A percentile compares a stretch with the other conserved stretches of the same genome.
Conservation (phyloP, 139 green algal species). For the Haematococcus lacustris region DNA sequence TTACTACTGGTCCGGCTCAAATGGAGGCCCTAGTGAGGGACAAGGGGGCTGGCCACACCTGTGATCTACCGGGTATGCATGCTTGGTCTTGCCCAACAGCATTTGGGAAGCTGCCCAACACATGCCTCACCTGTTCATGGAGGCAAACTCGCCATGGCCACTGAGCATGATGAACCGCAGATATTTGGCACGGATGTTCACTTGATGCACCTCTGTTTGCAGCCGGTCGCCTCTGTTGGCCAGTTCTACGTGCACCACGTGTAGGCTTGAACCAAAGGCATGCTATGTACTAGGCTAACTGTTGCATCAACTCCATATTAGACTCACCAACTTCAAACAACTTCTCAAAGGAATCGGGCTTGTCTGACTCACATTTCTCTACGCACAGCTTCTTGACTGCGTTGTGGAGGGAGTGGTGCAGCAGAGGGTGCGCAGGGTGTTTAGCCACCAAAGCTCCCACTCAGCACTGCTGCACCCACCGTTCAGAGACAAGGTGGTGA, state of each 20-base stretch:
- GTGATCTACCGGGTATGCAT: not conserved
- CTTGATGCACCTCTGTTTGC: conserved; percentile 39
- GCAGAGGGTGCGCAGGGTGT: not conserved
- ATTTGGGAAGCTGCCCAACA: not conserved
- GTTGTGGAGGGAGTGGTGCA: not conserved
- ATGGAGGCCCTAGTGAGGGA: too few species aligned
- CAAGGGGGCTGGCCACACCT: not conserved
- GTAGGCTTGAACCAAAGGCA: too few species aligned
- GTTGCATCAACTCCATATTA: too few species aligned
- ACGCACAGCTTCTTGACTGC: conserved; percentile 36
- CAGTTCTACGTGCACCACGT: conserved; percentile 29
- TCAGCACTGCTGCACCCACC: conserved; percentile 2
- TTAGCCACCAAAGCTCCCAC: not conserved
- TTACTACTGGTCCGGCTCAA: too few species aligned
- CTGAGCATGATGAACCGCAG: conserved; percentile 30
- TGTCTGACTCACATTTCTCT: conserved; percentile 28
- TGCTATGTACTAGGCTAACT: too few species aligned
- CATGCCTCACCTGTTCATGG: conserved; percentile 25
- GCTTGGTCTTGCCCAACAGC: too few species aligned
- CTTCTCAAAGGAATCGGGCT: conserved; percentile 34
- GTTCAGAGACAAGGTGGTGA: conserved; percentile 33
- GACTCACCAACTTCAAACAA: conserved; percentile 39
- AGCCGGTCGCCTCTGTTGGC: conserved; percentile 21
- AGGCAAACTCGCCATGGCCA: conserved; percentile 36
- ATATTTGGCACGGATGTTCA: conserved; percentile 34